Percentiles rank a stretch among this genome's conserved stretches.
These are phyloP conservation scores for Yamagishiella unicocca DNA, from an alignment of 139 green algal species.

Conservation along the genomic window DNA sequence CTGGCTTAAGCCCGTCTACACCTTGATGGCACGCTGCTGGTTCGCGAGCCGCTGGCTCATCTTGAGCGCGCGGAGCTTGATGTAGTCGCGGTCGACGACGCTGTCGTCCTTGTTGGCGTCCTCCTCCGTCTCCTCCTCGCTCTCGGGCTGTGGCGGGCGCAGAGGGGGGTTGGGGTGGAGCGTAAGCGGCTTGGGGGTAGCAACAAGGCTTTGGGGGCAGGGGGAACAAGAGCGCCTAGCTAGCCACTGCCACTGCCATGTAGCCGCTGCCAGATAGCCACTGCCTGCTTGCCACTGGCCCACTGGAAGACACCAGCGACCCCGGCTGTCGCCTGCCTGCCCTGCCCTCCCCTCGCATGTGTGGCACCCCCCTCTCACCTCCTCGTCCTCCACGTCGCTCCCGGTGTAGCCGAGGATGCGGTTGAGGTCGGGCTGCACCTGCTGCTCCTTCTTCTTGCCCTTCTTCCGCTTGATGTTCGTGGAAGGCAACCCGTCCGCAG, in stretches of 20 bases:
- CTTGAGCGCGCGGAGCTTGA: slow-evolving; percentile 65
- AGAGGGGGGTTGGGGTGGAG: not conserved
- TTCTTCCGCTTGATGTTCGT: slow-evolving; percentile 75
- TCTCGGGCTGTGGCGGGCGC: slow-evolving; percentile 22
- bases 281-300: too few species aligned
- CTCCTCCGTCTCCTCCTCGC: slow-evolving; percentile 59
- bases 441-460: slow-evolving; percentile 77
- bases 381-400: slow-evolving; percentile 55
- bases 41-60: slow-evolving; percentile 66
- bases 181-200: too few species aligned
- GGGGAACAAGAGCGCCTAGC: too few species aligned
- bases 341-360: too few species aligned
- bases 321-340: too few species aligned
- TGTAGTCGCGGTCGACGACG: slow-evolving; percentile 64
- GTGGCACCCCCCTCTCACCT: too few species aligned
- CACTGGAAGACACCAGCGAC: too few species aligned
- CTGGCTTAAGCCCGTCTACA: too few species aligned
- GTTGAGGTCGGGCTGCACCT: slow-evolving; percentile 64
- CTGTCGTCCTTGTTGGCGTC: slow-evolving; percentile 66
- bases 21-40: slow-evolving; percentile 48
- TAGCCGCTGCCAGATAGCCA: too few species aligned
- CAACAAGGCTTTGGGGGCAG: too few species aligned
- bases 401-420: slow-evolving; percentile 79
- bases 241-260: too few species aligned
- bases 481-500: slow-evolving; percentile 1